Percentiles rank a stretch among this genome's conserved stretches.
phyloP scores from a whole-genome alignment of 257 asterid genomes.

The Ballota nigra region DNA sequence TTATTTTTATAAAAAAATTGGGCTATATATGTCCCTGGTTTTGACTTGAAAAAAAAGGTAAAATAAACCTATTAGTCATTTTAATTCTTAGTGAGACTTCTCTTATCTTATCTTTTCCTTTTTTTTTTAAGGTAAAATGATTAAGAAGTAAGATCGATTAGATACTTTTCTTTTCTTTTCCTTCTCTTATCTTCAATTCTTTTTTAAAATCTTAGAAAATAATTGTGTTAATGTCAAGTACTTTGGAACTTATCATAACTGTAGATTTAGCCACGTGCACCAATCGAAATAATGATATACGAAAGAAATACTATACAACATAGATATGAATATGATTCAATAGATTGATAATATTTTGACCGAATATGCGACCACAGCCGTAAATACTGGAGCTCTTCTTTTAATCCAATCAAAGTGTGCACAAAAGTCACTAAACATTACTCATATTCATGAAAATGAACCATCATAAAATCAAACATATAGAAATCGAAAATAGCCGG shows the following conservation, averaged over 20 bases:
- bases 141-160: too few relatives aligned
- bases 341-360: not conserved
- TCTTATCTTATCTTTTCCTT: too few relatives aligned
- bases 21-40: too few relatives aligned
- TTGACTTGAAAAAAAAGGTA: too few relatives aligned
- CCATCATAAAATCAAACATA: too few relatives aligned
- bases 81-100: too few relatives aligned
- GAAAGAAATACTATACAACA: not conserved
- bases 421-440: not conserved
- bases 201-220: too few relatives aligned
- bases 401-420: not conserved
- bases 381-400: not conserved
- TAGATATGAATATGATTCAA: not conserved
- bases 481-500: too few relatives aligned
- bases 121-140: too few relatives aligned
- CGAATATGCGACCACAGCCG: not conserved
- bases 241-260: not conserved
- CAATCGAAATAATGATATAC: not conserved
- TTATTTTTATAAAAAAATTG: too few relatives aligned
- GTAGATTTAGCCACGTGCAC: not conserved
- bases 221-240: not conserved
- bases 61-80: too few relatives aligned
- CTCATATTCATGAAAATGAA: slow-evolving; percentile 5
- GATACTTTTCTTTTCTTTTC: too few relatives aligned
- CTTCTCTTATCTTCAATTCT: not conserved